phyloP scores from a whole-genome alignment of 2,329 filamentous ascomycete species.

The Scedosporium aurantiacum region DNA sequence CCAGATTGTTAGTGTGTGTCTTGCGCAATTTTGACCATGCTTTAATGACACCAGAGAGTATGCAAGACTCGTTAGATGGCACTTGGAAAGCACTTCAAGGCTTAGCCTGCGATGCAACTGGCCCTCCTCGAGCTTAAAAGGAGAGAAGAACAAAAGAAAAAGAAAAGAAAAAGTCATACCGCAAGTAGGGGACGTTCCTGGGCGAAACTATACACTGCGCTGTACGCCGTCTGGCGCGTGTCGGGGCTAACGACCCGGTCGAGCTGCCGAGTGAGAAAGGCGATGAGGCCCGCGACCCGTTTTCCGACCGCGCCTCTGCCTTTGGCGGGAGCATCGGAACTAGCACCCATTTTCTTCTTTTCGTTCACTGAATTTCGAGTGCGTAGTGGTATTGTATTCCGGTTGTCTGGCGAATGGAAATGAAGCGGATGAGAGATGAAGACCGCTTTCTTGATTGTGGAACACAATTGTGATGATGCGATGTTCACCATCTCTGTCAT shows the following conservation, averaged over 20 bases:
- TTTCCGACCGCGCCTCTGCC: constrained; percentile 19
- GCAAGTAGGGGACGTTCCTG: constrained; percentile 56
- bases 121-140: background rate
- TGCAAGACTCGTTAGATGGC: background rate
- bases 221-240: constrained; percentile 45
- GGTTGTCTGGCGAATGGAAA: background rate
- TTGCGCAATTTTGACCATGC: constrained; percentile 3
- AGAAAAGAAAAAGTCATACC: constrained; percentile 31
- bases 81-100: too few species aligned
- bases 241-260: constrained; percentile 47
- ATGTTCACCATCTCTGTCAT: background rate
- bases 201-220: constrained; percentile 44
- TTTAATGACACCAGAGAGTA: background rate
- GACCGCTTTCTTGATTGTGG: background rate
- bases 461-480: background rate
- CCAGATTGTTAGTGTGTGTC: background rate
- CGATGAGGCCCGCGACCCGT: constrained; percentile 23
- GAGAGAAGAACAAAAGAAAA: background rate
- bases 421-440: background rate
- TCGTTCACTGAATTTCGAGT: background rate
- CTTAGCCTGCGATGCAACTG: too few species aligned
- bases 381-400: background rate
- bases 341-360: constrained; percentile 8
- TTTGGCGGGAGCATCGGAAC: constrained; percentile 14
- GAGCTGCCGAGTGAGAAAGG: constrained; percentile 31